Evolutionary conservation across 495 filamentous ascomycete species (phyloP).

Genomic region (Tuber umbilicatum): DNA sequence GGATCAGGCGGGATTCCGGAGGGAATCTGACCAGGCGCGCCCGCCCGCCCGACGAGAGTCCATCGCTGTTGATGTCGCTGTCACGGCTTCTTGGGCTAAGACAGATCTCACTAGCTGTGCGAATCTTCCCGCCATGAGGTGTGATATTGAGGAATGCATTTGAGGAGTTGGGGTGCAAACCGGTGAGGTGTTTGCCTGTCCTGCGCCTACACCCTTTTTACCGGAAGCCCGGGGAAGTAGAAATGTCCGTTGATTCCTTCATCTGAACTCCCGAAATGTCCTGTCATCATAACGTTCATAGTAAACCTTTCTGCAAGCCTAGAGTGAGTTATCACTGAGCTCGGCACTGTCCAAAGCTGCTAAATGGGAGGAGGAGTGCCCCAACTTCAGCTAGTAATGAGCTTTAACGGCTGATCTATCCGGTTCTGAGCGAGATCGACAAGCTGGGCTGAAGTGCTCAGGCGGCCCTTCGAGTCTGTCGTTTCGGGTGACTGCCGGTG

Average conservation of each 20-base stretch:
- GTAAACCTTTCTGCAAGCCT: not conserved
- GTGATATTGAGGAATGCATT: not conserved
- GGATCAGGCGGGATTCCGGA: constrained; percentile 21
- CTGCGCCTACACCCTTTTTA: not conserved
- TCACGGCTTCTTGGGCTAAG: not conserved
- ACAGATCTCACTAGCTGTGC: not conserved
- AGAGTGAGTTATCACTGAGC: not conserved
- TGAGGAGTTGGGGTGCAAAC: not conserved
- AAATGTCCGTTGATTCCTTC: not conserved
- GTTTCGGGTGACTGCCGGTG: not conserved
- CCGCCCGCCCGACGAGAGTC: constrained; percentile 24
- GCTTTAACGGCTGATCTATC: not conserved
- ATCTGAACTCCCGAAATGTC: not conserved
- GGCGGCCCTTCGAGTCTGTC: not conserved
- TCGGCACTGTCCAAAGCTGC: not conserved
- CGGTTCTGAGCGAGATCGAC: not conserved
- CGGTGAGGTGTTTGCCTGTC: not conserved
- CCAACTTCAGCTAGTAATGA: not conserved
- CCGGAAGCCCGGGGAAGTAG: not conserved
- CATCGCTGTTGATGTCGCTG: not conserved
- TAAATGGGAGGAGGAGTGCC: not conserved
- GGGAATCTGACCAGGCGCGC: constrained; percentile 28
- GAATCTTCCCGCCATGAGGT: not conserved
- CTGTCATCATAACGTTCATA: not conserved
- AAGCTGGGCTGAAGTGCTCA: not conserved